A percentile compares a stretch with the other conserved stretches of the same genome.
Evolutionary conservation across 768 basidiomycete genomes (phyloP).

Genomic region (Tubosaeta brunneosetosa): DNA sequence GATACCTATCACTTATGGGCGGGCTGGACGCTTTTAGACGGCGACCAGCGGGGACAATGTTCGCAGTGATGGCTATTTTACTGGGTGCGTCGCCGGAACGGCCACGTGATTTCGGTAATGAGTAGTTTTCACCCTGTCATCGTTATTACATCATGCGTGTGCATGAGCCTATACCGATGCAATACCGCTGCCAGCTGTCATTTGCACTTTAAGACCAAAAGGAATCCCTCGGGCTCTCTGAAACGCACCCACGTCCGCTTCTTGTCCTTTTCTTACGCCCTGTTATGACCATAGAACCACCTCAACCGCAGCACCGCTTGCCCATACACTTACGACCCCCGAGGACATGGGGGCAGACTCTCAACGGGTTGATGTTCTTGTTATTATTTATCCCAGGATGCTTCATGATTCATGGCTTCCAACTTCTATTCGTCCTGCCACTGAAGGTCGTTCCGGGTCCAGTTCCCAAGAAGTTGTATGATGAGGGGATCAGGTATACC

Average conservation of each 20-base stretch:
- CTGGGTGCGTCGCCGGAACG: not conserved
- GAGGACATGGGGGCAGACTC: slow-evolving; percentile 47
- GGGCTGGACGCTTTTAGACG: not conserved
- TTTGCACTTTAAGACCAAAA: slow-evolving; percentile 10
- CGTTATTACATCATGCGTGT: slow-evolving; percentile 9
- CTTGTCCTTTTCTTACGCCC: not conserved
- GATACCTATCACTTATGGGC: not conserved
- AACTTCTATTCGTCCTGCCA: slow-evolving; percentile 68
- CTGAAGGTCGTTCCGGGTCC: slow-evolving; percentile 60
- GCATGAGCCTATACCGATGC: not conserved
- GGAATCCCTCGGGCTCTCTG: not conserved
- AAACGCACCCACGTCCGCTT: not conserved
- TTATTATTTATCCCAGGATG: slow-evolving; percentile 60
- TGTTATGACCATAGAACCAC: slow-evolving; percentile 18
- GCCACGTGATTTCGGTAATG: not conserved
- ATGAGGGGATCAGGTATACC: slow-evolving; percentile 69
- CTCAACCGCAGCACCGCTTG: slow-evolving; percentile 35
- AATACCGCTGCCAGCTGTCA: not conserved
- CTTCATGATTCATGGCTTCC: slow-evolving; percentile 65
- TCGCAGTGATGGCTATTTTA: not conserved
- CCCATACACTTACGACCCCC: slow-evolving; percentile 53
- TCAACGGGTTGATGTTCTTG: slow-evolving; percentile 49
- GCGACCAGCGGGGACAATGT: not conserved
- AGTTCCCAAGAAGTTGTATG: slow-evolving; percentile 53
- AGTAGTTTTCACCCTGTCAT: slow-evolving; percentile 6